Conservation (phyloP, 441 rosid genomes). For the Erodium trifolium region DNA sequence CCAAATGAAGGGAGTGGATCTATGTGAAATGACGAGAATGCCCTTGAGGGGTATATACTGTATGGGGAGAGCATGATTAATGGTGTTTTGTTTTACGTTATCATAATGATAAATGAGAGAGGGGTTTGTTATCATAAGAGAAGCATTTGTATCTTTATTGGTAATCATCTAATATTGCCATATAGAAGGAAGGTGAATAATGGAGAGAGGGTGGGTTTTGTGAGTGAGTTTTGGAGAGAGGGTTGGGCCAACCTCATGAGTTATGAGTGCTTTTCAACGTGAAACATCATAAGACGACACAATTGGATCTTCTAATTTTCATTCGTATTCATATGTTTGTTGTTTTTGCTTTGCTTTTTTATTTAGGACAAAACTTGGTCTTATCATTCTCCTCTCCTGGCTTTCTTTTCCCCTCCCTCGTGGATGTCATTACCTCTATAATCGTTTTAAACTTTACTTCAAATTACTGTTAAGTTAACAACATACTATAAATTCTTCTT, state of each 20-base stretch:
- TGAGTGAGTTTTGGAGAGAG: not conserved
- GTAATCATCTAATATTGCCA: not conserved
- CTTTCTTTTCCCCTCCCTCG: not conserved
- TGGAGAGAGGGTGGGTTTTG: not conserved
- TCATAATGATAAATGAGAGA: slow-evolving; percentile 9
- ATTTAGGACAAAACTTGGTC: not conserved
- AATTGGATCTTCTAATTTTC: not conserved
- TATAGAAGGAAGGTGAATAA: slow-evolving; percentile 3
- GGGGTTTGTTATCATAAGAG: slow-evolving; percentile 10
- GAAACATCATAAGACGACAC: slow-evolving; percentile 9
- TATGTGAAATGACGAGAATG: not conserved
- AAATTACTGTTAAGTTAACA: too few species aligned
- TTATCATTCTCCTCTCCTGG: too few species aligned
- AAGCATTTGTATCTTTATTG: slow-evolving; percentile 7
- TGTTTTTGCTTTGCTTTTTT: not conserved
- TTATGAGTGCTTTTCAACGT: slow-evolving; percentile 5
- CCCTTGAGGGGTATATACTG: not conserved
- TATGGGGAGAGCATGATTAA: not conserved
- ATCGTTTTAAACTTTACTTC: too few species aligned
- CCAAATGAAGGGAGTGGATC: not conserved
- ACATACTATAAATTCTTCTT: too few species aligned
- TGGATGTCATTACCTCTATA: too few species aligned
- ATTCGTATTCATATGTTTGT: not conserved
- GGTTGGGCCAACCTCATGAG: slow-evolving; percentile 4
- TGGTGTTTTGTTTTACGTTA: slow-evolving; percentile 11